phyloP scores from a whole-genome alignment of 2,329 filamentous ascomycete species.

The Lasiodiplodia citricola region DNA sequence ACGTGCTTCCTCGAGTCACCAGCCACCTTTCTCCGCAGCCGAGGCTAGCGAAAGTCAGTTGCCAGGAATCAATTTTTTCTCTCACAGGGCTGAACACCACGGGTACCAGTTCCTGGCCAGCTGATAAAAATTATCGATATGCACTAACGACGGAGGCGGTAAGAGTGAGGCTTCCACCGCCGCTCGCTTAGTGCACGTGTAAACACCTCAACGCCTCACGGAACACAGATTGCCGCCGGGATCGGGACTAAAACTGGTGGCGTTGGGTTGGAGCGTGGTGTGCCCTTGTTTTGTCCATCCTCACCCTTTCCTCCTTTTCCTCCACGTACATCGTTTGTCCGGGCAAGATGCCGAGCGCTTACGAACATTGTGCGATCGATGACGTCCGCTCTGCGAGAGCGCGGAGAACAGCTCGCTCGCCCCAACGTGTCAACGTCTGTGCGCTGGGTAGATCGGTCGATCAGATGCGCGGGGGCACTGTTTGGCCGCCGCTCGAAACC shows the following conservation, averaged over 20 bases:
- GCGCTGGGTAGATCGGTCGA: slow-evolving; percentile 12
- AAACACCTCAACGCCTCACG: slow-evolving; percentile 46
- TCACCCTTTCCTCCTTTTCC: slow-evolving; percentile 30
- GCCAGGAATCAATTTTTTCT: background rate
- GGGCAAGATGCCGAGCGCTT: slow-evolving; percentile 61
- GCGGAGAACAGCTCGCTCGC: slow-evolving; percentile 46
- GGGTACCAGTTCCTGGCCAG: background rate
- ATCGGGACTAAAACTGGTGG: too few relatives aligned
- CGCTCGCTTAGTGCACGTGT: slow-evolving; percentile 55
- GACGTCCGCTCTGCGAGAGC: slow-evolving; percentile 56
- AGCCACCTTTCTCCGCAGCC: background rate
- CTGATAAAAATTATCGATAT: too few relatives aligned
- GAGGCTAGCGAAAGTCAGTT: background rate
- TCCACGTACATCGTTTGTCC: slow-evolving; percentile 47
- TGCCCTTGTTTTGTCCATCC: background rate
- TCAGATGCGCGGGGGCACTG: slow-evolving; percentile 29
- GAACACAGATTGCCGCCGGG: background rate
- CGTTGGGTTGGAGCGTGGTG: too few relatives aligned
- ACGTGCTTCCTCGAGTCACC: background rate
- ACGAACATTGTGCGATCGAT: slow-evolving; percentile 55
- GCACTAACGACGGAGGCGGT: slow-evolving; percentile 54
- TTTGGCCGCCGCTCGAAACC: too few relatives aligned
- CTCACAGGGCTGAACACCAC: background rate
- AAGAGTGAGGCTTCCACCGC: slow-evolving; percentile 36
- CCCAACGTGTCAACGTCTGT: slow-evolving; percentile 57